Conservation (phyloP, 2,329 filamentous ascomycete genomes). For the Fusarium mundagurra region DNA sequence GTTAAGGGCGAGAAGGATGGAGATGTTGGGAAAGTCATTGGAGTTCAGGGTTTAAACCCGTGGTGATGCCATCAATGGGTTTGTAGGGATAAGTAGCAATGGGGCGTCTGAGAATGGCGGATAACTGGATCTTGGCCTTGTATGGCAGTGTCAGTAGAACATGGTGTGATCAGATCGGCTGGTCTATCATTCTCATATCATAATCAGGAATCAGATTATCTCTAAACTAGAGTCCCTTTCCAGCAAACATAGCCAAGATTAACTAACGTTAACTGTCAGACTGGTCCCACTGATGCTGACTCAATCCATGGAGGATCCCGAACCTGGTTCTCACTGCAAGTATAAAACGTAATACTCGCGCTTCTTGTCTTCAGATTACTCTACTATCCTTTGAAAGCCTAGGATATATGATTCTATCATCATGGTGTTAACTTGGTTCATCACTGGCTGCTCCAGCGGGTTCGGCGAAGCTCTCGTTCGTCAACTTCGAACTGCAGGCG, state of each 20-base stretch:
- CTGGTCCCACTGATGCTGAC: constrained; percentile 3
- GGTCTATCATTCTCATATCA: rapidly evolving
- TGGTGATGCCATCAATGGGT: neutral
- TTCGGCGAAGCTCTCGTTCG: constrained; percentile 52
- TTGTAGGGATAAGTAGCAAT: rapidly evolving
- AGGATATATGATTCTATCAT: rapidly evolving
- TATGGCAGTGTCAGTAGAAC: no score
- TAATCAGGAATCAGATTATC: rapidly evolving
- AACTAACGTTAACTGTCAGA: neutral
- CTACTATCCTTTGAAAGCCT: rapidly evolving
- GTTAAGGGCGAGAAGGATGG: neutral
- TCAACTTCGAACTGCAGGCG: constrained; percentile 50
- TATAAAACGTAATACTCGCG: neutral
- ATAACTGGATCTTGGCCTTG: rapidly evolving
- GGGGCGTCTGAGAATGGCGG: rapidly evolving
- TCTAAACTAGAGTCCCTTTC: rapidly evolving
- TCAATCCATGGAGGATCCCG: neutral
- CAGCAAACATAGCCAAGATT: neutral
- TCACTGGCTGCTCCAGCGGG: constrained; percentile 56
- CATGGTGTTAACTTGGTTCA: constrained; percentile 48
- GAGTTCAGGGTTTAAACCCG: neutral
- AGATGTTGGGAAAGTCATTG: neutral
- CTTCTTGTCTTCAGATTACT: rapidly evolving
- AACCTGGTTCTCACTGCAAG: neutral
- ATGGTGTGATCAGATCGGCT: rapidly evolving